Evolutionary conservation across 352 stramenopile genomes (phyloP), one percentile per base, ranked within the genome.

Genomic region (Globisporangium radiosum): DNA sequence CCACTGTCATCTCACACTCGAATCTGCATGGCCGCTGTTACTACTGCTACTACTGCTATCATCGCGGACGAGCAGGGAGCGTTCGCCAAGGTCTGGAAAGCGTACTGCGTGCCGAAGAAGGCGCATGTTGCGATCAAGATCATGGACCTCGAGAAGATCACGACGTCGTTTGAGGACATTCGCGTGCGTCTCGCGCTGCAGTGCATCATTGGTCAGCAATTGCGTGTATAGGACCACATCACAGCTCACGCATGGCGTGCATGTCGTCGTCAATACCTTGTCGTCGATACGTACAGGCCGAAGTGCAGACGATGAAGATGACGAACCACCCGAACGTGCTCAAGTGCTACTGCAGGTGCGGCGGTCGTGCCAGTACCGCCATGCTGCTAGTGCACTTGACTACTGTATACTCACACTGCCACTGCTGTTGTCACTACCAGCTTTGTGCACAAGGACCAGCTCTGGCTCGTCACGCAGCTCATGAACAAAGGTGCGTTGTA

Each of bases 71-170:
- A 38, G 8, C 81, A 98, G 76, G 97, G 97, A 17, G 96, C 97
- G 15, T 99, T 99, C 70, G 97, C 97, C 33, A 98, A 98, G 59
- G 97, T 99, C 25, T 99, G 94, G 88, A 97, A 96, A 69, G 97
- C 96, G 13, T 91, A 89, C 68, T 98, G 90, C 59, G 70, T 68
- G 59, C 69, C 87, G 39, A 97, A 96, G 70, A 86, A 92, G 63
- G 78, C 75, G 54, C 76, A 94, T 62, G 87, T 97, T 62, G 96
- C 97, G 44, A 98, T 99, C 63, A 99, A 99, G 75, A 97, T 99
- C 62, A 97, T 99, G 81, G 97, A 99, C 75, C 80, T 99, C 39
- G 97, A 99, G 74, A 98, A 99, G 73, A 97, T 99, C 62, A 98
- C 96, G 52, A 97, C 94, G 19, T 98, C 83, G 73, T 95, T 95